A percentile compares a stretch with the other conserved stretches of the same genome.
Evolutionary conservation across 2,329 filamentous ascomycete genomes (phyloP).

Genomic region (Fusarium zealandicum): DNA sequence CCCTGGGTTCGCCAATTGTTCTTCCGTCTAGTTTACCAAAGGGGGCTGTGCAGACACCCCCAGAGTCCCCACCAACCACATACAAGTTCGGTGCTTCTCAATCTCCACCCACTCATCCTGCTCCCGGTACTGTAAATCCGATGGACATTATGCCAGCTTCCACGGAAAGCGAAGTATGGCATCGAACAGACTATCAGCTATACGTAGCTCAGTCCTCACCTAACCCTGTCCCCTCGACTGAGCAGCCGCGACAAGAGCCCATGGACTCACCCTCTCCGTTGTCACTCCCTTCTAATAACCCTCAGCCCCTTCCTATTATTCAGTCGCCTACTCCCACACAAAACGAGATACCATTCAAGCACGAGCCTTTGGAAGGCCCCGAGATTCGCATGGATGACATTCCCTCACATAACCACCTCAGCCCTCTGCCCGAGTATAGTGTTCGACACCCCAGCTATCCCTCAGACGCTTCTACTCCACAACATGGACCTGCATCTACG

Average conservation of each 20-base stretch:
- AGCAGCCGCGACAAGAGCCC: slow-evolving; percentile 25
- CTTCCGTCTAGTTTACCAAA: slow-evolving; percentile 26
- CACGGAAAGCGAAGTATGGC: slow-evolving; percentile 49
- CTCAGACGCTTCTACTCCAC: slow-evolving; percentile 54
- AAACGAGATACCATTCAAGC: slow-evolving; percentile 24
- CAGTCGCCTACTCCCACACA: slow-evolving; percentile 42
- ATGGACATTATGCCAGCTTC: slow-evolving; percentile 61
- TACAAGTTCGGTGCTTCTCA: slow-evolving; percentile 39
- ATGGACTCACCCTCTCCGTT: slow-evolving; percentile 40
- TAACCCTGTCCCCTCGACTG: slow-evolving; percentile 19
- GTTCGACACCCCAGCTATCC: slow-evolving; percentile 46
- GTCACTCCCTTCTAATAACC: slow-evolving; percentile 32
- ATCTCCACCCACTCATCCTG: slow-evolving; percentile 45
- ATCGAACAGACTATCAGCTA: slow-evolving; percentile 49
- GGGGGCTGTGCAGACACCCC: slow-evolving; percentile 35
- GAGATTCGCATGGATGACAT: slow-evolving; percentile 39
- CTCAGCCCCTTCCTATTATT: slow-evolving; percentile 36
- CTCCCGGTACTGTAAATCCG: slow-evolving; percentile 59
- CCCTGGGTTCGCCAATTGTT: slow-evolving; percentile 36
- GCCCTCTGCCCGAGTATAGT: slow-evolving; percentile 34
- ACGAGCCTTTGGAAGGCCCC: slow-evolving; percentile 30
- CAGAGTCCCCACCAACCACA: slow-evolving; percentile 37
- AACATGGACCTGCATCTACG: slow-evolving; percentile 49
- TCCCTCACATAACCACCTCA: slow-evolving; percentile 38
- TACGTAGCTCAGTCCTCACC: slow-evolving; percentile 41